Evolutionary conservation across 106 monocot species (phyloP), one percentile per base, ranked within the genome.

Genomic region (Phalaenopsis aphrodite): DNA sequence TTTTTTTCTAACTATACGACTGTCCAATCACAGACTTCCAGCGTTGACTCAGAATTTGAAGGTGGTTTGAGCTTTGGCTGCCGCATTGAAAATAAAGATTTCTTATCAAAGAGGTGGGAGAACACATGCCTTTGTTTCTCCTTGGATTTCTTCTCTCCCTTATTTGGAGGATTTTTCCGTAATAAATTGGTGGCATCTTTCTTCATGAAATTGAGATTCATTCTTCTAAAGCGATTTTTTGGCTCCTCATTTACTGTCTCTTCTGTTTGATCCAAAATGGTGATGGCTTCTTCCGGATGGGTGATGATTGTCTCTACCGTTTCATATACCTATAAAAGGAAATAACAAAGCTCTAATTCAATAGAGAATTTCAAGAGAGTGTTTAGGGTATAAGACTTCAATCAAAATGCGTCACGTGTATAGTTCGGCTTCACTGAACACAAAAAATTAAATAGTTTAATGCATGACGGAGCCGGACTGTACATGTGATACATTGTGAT

Each of bases 271-370:
- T 88, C 83, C 46, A 79, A 75, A 21, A 87, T 82, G 72, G 74
- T 81, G 48, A 88, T 76, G 41, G 86, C 87, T 78, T 90, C 93
- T 85, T 90, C 86, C 24, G 95, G 95, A 86, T 89, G 84, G 23
- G 72, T 49, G 5, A 85, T 11, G 55, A 95, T 85, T 19, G 82
- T 90, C 83, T 93, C 92, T 75, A 95, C 43, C 2, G 93, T 95
- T 83, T 90, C 92, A 78, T 95, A 95, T 71, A 93, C 95, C 95
- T 95, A 82, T 43, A 24, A 30, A 30, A 69, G 38, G n/a, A 39
- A 39, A 39, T 3, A 2, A 38, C 3, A 14, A 2, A 38, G 38
- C 39, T 39, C 37, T 68, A 37, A 8, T 7, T 38, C 15, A 57
- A 17, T 57, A 57, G 48, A 48, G 11, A 48, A 7, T 48, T 48